Conservation (phyloP, 1,139 yeast species). For the Chernovozyma aurita region DNA sequence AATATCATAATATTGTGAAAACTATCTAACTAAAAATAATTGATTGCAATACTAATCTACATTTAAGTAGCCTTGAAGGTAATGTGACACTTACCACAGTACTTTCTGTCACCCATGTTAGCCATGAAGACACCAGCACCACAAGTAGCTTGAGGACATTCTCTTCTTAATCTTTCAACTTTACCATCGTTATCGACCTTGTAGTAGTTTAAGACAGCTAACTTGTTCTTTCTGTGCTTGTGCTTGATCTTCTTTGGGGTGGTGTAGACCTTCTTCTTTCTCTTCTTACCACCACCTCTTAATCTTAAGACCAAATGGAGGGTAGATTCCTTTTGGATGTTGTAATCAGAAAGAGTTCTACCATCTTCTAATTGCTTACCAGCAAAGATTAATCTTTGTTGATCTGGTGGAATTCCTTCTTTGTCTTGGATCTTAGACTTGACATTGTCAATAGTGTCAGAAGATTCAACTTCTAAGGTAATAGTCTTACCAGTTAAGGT, state of each 20-base stretch:
- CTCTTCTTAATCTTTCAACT: constrained; percentile 98
- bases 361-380: constrained; percentile 99
- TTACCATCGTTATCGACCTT: constrained; percentile 98
- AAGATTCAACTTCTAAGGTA: constrained; percentile 98
- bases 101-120: constrained; percentile 97
- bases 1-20: not conserved
- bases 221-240: constrained; percentile 99
- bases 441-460: constrained; percentile 99
- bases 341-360: constrained; percentile 98
- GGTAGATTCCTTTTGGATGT: constrained; percentile 99
- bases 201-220: constrained; percentile 99
- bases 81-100: constrained; percentile 99
- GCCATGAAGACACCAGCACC: constrained; percentile 99
- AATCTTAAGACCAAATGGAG: constrained; percentile 96
- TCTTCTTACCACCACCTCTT: constrained; percentile 99
- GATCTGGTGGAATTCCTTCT: constrained; percentile 99
- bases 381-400: constrained; percentile 98
- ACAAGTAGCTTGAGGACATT: constrained; percentile 89
- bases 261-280: constrained; percentile 99
- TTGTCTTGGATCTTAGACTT: constrained; percentile 99
- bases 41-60: not conserved
- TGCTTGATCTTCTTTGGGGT: constrained; percentile 99
- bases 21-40: not conserved
- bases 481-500: constrained; percentile 99
- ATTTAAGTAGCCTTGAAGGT: constrained; percentile 65